These are phyloP conservation scores for Eragrostis curvula DNA, from an alignment of 176 grass and related monocot genomes.

Conservation along the genomic window DNA sequence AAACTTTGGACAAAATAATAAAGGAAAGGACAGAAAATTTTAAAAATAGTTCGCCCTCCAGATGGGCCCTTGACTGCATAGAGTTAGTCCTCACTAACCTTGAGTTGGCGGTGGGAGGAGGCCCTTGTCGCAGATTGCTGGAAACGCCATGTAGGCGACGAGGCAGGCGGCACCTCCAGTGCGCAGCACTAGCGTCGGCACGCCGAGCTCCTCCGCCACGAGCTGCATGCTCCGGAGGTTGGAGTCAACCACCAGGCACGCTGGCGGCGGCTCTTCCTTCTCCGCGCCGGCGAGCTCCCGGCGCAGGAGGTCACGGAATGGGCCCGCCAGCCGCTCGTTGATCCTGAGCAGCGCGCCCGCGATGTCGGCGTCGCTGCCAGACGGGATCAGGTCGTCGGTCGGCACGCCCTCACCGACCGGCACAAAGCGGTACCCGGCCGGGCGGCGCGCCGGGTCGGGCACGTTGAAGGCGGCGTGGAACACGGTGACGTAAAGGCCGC, in stretches of 20 bases:
- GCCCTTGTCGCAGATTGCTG: conserved; percentile 6
- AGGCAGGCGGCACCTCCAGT: conserved; percentile 16
- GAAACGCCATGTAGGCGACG: conserved; percentile 30
- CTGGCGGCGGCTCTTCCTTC: accelerated
- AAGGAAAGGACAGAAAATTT: neutral
- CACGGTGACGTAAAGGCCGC: conserved; percentile 46
- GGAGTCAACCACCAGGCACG: conserved; percentile 29
- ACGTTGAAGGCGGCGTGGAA: conserved; percentile 44
- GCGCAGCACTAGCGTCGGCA: conserved; percentile 23
- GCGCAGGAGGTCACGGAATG: conserved; percentile 19
- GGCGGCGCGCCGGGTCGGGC: conserved; percentile 21
- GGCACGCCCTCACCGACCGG: conserved; percentile 10
- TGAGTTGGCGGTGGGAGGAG: neutral
- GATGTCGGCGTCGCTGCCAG: neutral
- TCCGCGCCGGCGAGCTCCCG: neutral
- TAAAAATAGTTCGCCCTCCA: neutral
- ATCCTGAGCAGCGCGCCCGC: neutral
- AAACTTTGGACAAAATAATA: neutral
- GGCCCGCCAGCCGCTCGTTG: neutral
- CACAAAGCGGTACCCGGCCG: conserved; percentile 1
- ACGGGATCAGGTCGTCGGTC: neutral
- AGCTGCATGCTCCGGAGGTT: conserved; percentile 17
- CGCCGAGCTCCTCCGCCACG: conserved; percentile 18
- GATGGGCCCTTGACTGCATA: neutral
- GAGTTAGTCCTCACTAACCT: neutral